These are phyloP conservation scores for Scytalidium lignicola DNA, from an alignment of 2,329 filamentous ascomycete genomes.

Conservation along the genomic window DNA sequence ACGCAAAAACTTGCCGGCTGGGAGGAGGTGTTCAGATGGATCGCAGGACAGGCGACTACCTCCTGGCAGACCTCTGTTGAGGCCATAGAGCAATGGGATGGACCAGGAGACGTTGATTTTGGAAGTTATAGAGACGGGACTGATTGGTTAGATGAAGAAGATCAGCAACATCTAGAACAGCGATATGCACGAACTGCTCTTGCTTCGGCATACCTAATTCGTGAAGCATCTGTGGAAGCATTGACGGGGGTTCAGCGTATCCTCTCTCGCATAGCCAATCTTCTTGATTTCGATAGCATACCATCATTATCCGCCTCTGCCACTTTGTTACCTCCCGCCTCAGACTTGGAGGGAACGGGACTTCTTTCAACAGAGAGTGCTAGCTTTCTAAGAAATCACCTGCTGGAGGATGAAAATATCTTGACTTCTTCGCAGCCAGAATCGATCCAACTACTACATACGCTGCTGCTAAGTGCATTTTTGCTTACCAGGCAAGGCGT, in stretches of 20 bases:
- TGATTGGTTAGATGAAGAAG: constrained; percentile 54
- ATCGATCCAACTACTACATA: constrained; percentile 56
- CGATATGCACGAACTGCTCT: constrained; percentile 65
- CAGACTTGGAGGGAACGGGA: constrained; percentile 22
- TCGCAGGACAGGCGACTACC: constrained; percentile 52
- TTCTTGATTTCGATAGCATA: constrained; percentile 56
- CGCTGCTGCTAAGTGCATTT: constrained; percentile 57
- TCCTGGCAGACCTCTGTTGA: constrained; percentile 59
- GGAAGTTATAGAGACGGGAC: constrained; percentile 49
- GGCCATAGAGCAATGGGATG: constrained; percentile 67
- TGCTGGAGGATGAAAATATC: constrained; percentile 56
- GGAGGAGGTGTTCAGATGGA: constrained; percentile 65
- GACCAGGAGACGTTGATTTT: constrained; percentile 64
- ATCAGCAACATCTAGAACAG: constrained; percentile 53
- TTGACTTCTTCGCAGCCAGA: constrained; percentile 56
- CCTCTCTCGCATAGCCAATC: constrained; percentile 50
- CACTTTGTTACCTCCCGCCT: constrained; percentile 39
- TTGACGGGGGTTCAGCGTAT: constrained; percentile 57
- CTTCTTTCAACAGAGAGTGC: constrained; percentile 37
- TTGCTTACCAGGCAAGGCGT: constrained; percentile 47
- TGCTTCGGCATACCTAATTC: constrained; percentile 62
- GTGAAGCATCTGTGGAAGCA: constrained; percentile 52
- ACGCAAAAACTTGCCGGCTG: constrained; percentile 52
- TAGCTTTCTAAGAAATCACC: constrained; percentile 41
- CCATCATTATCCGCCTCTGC: constrained; percentile 45